Conservation (phyloP, 139 green algal genomes). For the Choricystis sp. region DNA sequence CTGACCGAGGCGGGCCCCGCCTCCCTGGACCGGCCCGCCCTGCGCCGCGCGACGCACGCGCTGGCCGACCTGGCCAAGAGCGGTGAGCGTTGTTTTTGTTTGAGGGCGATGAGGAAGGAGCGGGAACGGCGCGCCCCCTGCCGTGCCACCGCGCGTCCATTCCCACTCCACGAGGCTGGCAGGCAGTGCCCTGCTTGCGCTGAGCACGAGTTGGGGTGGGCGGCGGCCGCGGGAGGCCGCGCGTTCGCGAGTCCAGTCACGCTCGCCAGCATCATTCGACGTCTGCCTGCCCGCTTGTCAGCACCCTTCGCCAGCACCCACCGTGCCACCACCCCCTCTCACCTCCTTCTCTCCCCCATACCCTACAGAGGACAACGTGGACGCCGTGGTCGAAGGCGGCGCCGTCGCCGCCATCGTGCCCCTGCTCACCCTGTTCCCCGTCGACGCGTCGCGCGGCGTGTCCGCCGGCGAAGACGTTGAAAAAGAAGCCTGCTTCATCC, state of each 20-base stretch:
- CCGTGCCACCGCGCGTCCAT: too few species aligned
- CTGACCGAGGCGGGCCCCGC: conserved; percentile 1
- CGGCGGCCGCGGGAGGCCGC: too few species aligned
- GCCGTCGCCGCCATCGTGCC: conserved; percentile 48
- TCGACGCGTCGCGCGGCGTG: neutral
- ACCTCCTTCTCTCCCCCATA: neutral
- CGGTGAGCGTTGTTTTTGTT: too few species aligned
- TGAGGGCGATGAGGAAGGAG: too few species aligned
- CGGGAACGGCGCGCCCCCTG: too few species aligned
- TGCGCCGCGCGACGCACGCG: conserved; percentile 32
- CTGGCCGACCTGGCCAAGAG: conserved; percentile 53
- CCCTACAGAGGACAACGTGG: conserved; percentile 55
- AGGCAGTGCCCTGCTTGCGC: too few species aligned
- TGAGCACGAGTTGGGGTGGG: too few species aligned
- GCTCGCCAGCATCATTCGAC: too few species aligned
- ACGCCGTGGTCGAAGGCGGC: conserved; percentile 43
- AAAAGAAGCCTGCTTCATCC: conserved; percentile 79
- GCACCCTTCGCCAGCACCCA: too few species aligned
- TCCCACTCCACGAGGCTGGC: too few species aligned
- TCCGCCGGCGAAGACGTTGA: conserved; percentile 47
- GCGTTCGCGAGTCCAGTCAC: too few species aligned
- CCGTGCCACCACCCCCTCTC: neutral
- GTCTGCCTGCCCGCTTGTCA: too few species aligned
- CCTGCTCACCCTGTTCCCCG: conserved; percentile 23
- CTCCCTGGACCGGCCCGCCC: conserved; percentile 12